phyloP scores from a whole-genome alignment of 352 stramenopile genomes.

The Phytopythium oedochilum region DNA sequence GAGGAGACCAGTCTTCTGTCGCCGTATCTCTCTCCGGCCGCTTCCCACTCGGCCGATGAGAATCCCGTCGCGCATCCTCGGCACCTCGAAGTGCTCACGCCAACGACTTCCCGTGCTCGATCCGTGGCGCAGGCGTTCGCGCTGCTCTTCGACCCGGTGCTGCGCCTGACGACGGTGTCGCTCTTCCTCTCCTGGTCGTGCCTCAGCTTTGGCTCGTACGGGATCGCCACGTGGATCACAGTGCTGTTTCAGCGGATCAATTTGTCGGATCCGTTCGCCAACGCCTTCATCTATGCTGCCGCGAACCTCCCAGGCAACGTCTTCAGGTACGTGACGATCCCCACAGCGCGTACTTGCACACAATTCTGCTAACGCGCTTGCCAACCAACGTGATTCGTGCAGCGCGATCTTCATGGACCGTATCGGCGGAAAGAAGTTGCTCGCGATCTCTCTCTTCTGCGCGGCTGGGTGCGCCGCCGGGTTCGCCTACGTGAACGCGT shows the following conservation, averaged over 20 bases:
- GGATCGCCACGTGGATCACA: constrained; percentile 92
- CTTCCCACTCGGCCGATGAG: not conserved
- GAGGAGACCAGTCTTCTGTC: constrained; percentile 27
- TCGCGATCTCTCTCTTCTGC: constrained; percentile 73
- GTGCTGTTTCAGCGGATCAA: constrained; percentile 90
- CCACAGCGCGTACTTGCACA: not conserved
- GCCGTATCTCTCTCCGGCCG: constrained; percentile 8
- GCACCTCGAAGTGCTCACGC: not conserved
- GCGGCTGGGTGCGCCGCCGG: constrained; percentile 54
- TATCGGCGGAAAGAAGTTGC: constrained; percentile 56
- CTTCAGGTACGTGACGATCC: constrained; percentile 47
- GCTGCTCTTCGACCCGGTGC: constrained; percentile 50
- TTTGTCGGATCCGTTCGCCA: constrained; percentile 86
- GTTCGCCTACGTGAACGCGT: constrained; percentile 67
- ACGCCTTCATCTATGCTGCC: constrained; percentile 90
- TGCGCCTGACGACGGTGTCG: constrained; percentile 56
- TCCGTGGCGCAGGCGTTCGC: constrained; percentile 5
- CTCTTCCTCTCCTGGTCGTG: constrained; percentile 69
- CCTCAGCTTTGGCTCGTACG: constrained; percentile 86
- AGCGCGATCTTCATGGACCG: constrained; percentile 65
- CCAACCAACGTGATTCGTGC: not conserved
- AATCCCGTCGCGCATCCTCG: too few species aligned
- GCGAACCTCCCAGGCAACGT: constrained; percentile 91
- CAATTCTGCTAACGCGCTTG: too few species aligned
- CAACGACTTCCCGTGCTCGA: not conserved